Base-by-base conservation (phyloP, 495 filamentous ascomycete species). In the Trichoderma reesei region DNA sequence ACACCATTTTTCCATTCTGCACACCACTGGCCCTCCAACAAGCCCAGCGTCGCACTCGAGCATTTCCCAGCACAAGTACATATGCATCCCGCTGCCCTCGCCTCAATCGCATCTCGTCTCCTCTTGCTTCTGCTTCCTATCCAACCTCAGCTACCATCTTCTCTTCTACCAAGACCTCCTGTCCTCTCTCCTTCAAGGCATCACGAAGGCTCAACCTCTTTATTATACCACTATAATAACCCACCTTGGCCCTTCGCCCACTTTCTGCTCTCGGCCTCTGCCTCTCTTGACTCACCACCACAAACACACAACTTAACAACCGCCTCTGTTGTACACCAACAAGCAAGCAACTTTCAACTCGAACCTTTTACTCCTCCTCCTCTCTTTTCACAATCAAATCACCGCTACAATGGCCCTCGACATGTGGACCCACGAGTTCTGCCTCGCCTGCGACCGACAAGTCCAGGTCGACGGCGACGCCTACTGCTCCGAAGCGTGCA, bases 401-500 rank as follows among this genome's bases (percentile, higher is more conserved):
- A n/a, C n/a, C n/a, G n/a, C n/a, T 72, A 79, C 72, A 68, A 81
- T 83, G 78, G 80, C 78, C 69, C 87, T 86, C 79, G 83, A 89
- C 68, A 87, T 90, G 72, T 97, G 93, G 91, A 91, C 88, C 67
- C 89, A 86, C 67, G 90, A 96, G 74, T 96, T 90, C 83, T 98
- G 93, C 79, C 86, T 98, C 65, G 86, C 87, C 80, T 98, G 93
- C 81, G 93, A 97, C 76, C 85, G 86, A 74, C 90, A 96, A 75
- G 95, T 88, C 64, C 82, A 84, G 59, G 94, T 88, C 64, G 82
- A 84, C 61, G 88, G 88, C 66, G 83, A 83, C 66, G 85, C 83
- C 69, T 98, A 96, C 78, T 98, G 93, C 85, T 96, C 91, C 34
- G 92, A 98, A 78, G 85, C 88, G 33, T 98, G 93, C 80, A 85